Evolutionary conservation across 129 eudicot species (phyloP).

Genomic region (Escallonia herrerae): DNA sequence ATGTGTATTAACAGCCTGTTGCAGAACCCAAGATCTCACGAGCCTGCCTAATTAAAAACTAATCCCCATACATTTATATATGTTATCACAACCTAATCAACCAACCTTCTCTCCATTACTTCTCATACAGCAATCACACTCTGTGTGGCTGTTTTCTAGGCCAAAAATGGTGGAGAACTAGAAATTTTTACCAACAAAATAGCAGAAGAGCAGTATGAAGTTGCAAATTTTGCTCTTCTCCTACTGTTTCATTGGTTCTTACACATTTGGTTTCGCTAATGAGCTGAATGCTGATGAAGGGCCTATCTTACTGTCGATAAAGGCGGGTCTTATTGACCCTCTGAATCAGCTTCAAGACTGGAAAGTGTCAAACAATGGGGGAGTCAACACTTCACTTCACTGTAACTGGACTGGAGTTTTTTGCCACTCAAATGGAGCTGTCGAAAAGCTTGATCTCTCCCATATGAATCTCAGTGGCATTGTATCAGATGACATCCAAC

Average conservation of each 20-base stretch:
- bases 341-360: conserved; percentile 55
- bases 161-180: conserved; percentile 23
- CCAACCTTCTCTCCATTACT: conserved; percentile 47
- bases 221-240: conserved; percentile 19
- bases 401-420: conserved; percentile 80
- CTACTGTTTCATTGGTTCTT: conserved; percentile 22
- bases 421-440: conserved; percentile 52
- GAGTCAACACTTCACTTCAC: conserved; percentile 21
- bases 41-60: conserved; percentile 20
- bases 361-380: conserved; percentile 23
- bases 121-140: conserved; percentile 14
- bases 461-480: conserved; percentile 60
- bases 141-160: not conserved
- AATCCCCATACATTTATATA: conserved; percentile 9
- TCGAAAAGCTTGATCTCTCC: conserved; percentile 66
- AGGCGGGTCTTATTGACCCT: conserved; percentile 56
- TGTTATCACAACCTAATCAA: conserved; percentile 11
- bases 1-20: conserved; percentile 44
- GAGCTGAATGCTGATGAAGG: conserved; percentile 29
- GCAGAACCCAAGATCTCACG: conserved; percentile 62
- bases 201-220: conserved; percentile 18
- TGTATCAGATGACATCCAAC: conserved; percentile 45
- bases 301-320: conserved; percentile 51
- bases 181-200: conserved; percentile 1
- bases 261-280: conserved; percentile 19